These are phyloP conservation scores for Phaffia tasmanica DNA, from an alignment of 768 basidiomycete species.

Conservation along the genomic window DNA sequence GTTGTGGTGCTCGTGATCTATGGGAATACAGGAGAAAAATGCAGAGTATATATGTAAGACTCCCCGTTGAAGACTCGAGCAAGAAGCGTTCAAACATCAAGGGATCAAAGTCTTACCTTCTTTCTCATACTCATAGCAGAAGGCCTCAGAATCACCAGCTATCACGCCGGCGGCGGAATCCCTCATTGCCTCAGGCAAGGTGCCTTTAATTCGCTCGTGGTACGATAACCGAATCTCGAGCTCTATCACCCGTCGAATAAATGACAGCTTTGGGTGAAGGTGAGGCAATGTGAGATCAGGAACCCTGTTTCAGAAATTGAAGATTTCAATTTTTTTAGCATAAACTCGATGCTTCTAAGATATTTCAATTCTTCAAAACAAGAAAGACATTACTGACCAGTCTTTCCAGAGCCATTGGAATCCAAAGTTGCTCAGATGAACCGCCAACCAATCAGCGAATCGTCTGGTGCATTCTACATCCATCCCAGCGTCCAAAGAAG, in stretches of 20 bases:
- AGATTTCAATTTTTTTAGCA: slow-evolving; percentile 1
- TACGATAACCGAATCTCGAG: slow-evolving; percentile 85
- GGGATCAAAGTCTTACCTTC: slow-evolving; percentile 45
- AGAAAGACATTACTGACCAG: slow-evolving; percentile 51
- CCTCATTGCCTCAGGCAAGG: slow-evolving; percentile 73
- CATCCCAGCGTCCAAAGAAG: slow-evolving; percentile 64
- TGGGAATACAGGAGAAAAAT: slow-evolving; percentile 8
- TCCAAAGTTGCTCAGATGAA: slow-evolving; percentile 94
- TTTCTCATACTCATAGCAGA: slow-evolving; percentile 73
- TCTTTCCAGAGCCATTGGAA: slow-evolving; percentile 99
- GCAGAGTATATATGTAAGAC: not conserved
- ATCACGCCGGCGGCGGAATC: slow-evolving; percentile 53
- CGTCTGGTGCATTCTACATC: slow-evolving; percentile 72
- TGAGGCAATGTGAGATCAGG: slow-evolving; percentile 62
- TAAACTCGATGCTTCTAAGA: not conserved
- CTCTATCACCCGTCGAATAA: slow-evolving; percentile 76
- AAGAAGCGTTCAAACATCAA: not conserved
- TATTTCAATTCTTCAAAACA: not conserved
- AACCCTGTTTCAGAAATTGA: slow-evolving; percentile 48
- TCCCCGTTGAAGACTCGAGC: slow-evolving; percentile 3
- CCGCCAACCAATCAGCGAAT: slow-evolving; percentile 88
- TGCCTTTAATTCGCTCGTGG: slow-evolving; percentile 80
- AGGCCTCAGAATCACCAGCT: slow-evolving; percentile 59
- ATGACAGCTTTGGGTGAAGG: slow-evolving; percentile 75
- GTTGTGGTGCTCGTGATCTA: slow-evolving; percentile 69